Evolutionary conservation across 345 rosid genomes (phyloP), one percentile per base, ranked within the genome.

Genomic region (Lenwebbia sp.): DNA sequence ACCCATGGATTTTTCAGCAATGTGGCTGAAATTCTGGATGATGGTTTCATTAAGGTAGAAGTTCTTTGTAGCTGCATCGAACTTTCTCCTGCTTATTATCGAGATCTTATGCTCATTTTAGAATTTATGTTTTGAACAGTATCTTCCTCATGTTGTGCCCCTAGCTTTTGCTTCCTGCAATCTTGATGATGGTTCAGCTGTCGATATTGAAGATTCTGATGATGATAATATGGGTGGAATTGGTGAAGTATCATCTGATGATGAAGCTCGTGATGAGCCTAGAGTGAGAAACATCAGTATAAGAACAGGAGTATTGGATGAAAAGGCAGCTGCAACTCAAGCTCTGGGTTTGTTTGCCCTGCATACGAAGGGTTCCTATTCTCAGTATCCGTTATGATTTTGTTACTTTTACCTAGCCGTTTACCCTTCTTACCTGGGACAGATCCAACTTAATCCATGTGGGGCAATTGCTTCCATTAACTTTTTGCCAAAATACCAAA

Each of bases 311-410:
- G 97, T 98, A 55, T 88, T 98, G 87, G 99, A 98, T 90, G 99
- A 98, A 93, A 98, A 98, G 94, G 99, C 99, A 83, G 99, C 99
- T 88, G 99, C 99, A 86, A 98, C 98, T 89, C 99, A 98, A 93
- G 98, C 99, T 50, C 93, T 98, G 91, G 99, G 99, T 88, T 89
- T 98, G 82, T 95, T 96, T 94, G 98, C 99, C 13, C 94, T 94
- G 84, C 99, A 95, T 88, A 96, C 99, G 52, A 95, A 96, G 90
- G 86, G 88, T 90, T 87, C 93, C 86, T 98, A 83, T 91, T 94
- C 96, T 56, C 96, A 94, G 99, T 96, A 98, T 98, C 99, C 99
- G 91, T 87, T 82, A 41, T 41, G 49, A 33, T 76, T 58, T 85
- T 75, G 37, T 84, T 85, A 53, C 62, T 85, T 78, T 83, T 75